A percentile compares a stretch with the other conserved stretches of the same genome.
phyloP scores from a whole-genome alignment of 2,329 filamentous ascomycete genomes.

The Cladosporium sp. region DNA sequence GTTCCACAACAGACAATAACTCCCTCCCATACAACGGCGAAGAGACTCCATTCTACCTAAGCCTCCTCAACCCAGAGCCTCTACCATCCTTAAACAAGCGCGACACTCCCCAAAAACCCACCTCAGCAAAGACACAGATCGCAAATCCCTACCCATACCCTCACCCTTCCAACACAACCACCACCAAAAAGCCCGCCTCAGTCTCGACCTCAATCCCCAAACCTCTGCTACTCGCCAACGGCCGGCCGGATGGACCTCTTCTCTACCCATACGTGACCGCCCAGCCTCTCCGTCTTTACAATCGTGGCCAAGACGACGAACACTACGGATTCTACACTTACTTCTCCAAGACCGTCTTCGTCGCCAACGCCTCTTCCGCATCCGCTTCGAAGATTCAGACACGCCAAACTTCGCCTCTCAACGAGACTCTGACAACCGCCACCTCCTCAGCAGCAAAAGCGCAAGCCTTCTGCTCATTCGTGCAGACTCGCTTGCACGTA shows the following conservation, averaged over 20 bases:
- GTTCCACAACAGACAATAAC: constrained; percentile 77
- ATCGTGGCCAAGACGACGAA: constrained; percentile 74
- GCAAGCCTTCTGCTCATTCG: constrained; percentile 51
- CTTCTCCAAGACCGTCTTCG: constrained; percentile 81
- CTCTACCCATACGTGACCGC: constrained; percentile 64
- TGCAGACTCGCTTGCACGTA: constrained; percentile 58
- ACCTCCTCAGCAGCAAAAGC: background rate
- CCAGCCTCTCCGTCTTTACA: constrained; percentile 80
- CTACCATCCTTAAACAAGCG: constrained; percentile 24
- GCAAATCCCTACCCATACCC: constrained; percentile 11
- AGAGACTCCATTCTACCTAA: constrained; percentile 83
- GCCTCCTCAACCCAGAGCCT: constrained; percentile 51
- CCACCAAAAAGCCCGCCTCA: constrained; percentile 39
- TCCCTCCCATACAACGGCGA: constrained; percentile 72
- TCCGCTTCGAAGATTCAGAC: constrained; percentile 9
- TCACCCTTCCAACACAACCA: constrained; percentile 16
- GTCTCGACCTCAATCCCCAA: constrained; percentile 55
- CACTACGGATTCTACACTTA: constrained; percentile 95
- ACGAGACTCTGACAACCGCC: background rate
- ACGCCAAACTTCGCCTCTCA: constrained; percentile 41
- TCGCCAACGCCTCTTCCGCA: constrained; percentile 54
- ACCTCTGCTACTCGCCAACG: constrained; percentile 61
- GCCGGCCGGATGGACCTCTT: constrained; percentile 66
- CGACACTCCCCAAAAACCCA: constrained; percentile 16
- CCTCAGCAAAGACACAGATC: background rate